Conservation (phyloP, 805 yeast species). For the Metschnikowia colocasiae region DNA sequence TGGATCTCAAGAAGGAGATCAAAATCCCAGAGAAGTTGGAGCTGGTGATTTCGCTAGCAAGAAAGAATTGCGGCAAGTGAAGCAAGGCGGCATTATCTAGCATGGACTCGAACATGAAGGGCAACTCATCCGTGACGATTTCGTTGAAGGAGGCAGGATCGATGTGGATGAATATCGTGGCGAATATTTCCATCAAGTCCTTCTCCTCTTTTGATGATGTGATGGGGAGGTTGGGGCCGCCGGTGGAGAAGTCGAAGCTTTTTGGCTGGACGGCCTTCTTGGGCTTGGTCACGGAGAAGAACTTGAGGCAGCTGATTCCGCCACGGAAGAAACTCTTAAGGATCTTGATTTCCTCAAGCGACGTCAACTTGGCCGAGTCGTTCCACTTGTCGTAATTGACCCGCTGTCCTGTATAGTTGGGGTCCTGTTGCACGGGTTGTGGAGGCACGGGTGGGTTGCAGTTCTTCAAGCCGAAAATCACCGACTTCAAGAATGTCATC, state of each 20-base stretch:
- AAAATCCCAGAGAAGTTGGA: conserved; percentile 86
- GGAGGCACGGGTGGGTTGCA: conserved; percentile 75
- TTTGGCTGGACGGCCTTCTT: conserved; percentile 30
- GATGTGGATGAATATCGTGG: conserved; percentile 86
- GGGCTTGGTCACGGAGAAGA: conserved; percentile 62
- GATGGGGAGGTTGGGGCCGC: conserved; percentile 80
- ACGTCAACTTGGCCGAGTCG: conserved; percentile 78
- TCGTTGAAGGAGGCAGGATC: conserved; percentile 97
- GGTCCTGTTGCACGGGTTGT: conserved; percentile 40
- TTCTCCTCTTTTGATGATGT: conserved; percentile 90
- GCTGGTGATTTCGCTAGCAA: conserved; percentile 92
- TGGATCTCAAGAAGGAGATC: conserved; percentile 68
- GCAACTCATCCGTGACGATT: conserved; percentile 76
- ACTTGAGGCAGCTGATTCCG: conserved; percentile 74
- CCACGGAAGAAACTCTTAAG: conserved; percentile 77
- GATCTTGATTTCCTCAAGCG: conserved; percentile 76
- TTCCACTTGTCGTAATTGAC: conserved; percentile 63
- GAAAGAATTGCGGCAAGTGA: conserved; percentile 88
- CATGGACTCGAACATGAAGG: conserved; percentile 72
- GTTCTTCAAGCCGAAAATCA: conserved; percentile 80
- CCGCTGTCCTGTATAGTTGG: conserved; percentile 40
- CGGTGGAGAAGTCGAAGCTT: conserved; percentile 56
- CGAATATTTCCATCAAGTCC: conserved; percentile 92
- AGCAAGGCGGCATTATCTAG: conserved; percentile 78
- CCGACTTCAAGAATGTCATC: conserved; percentile 85